Conservation (phyloP, 1,284 basidiomycete species). For the Rhodotorula glutinis region DNA sequence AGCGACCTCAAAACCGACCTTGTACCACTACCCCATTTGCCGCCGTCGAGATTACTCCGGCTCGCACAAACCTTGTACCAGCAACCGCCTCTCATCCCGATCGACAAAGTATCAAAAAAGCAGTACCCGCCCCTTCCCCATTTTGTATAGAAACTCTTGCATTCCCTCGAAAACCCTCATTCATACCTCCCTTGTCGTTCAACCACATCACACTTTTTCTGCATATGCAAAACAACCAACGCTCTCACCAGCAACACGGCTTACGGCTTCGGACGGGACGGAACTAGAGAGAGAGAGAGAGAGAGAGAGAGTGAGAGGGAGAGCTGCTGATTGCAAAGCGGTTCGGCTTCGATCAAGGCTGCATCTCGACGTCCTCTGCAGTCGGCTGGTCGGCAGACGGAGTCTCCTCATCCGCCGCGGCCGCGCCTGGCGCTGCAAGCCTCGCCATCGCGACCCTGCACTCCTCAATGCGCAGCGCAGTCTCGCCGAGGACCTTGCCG, state of each 20-base stretch:
- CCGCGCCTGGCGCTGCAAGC: background rate
- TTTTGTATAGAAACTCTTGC: slow-evolving; percentile 1
- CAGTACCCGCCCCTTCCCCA: background rate
- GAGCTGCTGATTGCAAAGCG: no score
- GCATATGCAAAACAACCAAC: no score
- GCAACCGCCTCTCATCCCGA: background rate
- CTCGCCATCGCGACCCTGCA: slow-evolving; percentile 7
- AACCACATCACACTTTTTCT: background rate
- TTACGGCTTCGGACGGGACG: no score
- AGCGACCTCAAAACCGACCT: background rate
- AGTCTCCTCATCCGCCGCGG: background rate
- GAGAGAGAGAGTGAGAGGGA: no score
- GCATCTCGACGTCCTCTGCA: slow-evolving; percentile 7
- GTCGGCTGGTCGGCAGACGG: background rate
- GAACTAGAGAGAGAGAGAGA: no score
- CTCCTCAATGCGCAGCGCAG: slow-evolving; percentile 14
- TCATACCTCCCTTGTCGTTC: background rate
- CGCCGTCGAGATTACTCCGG: background rate
- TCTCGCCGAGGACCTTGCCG: slow-evolving; percentile 35
- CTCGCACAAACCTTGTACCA: background rate
- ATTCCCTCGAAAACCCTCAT: background rate
- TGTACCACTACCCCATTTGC: slow-evolving; percentile 1
- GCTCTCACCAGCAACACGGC: no score
- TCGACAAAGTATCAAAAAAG: background rate
- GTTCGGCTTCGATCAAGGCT: background rate